Conservation (phyloP, 805 yeast species). For the Starmerella stellata region DNA sequence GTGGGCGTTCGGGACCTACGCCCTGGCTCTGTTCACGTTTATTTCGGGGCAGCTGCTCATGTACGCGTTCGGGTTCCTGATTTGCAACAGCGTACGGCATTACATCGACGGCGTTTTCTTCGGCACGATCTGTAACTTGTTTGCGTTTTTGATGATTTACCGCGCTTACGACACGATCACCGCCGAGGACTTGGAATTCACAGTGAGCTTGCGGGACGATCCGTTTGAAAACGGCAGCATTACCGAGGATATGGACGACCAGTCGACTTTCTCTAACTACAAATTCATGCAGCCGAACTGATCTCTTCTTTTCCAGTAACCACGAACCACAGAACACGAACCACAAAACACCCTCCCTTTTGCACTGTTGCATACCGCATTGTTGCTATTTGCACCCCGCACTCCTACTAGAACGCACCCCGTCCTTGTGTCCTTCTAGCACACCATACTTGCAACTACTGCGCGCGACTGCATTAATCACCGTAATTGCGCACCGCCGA, state of each 20-base stretch:
- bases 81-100: slow-evolving; percentile 61
- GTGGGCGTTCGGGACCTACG: slow-evolving; percentile 84
- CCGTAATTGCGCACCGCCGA: too few relatives aligned
- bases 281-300: background rate
- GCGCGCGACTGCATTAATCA: too few relatives aligned
- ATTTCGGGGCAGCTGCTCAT: slow-evolving; percentile 60
- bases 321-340: too few relatives aligned
- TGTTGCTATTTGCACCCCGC: too few relatives aligned
- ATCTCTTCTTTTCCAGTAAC: too few relatives aligned
- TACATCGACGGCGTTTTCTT: slow-evolving; percentile 82
- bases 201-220: slow-evolving; percentile 37
- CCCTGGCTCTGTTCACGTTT: slow-evolving; percentile 54
- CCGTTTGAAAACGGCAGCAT: background rate
- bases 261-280: background rate
- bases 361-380: too few relatives aligned
- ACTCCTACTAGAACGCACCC: too few relatives aligned
- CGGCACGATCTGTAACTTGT: slow-evolving; percentile 60
- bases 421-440: too few relatives aligned
- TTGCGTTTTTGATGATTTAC: slow-evolving; percentile 84
- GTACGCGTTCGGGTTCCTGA: slow-evolving; percentile 45
- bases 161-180: slow-evolving; percentile 95
- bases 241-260: background rate
- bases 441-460: too few relatives aligned
- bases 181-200: slow-evolving; percentile 82
- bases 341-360: too few relatives aligned